phyloP scores from a whole-genome alignment of 2,329 filamentous ascomycete species.

The Knufia petricola region DNA sequence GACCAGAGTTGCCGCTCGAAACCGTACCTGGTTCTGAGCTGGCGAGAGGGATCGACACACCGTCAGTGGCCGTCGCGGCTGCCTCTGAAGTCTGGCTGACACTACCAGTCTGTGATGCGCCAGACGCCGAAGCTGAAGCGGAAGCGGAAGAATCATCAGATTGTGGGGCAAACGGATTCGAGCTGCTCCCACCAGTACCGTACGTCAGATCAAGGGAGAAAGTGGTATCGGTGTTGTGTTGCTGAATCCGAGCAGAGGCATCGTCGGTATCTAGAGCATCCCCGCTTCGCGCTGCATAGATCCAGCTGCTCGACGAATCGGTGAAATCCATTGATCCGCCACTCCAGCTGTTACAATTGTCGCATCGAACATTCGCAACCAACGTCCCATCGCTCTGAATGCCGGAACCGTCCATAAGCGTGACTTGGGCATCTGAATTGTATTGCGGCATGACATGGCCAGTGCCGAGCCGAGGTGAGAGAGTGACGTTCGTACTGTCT shows the following conservation, averaged over 20 bases:
- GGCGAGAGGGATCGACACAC: constrained; percentile 12
- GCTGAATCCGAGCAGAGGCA: constrained; percentile 32
- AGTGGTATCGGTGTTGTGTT: constrained; percentile 36
- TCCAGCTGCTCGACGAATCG: constrained; percentile 37
- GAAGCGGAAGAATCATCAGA: neutral
- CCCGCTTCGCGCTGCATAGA: constrained; percentile 41
- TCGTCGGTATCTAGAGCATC: constrained; percentile 40
- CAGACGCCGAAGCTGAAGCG: neutral
- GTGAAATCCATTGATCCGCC: constrained; percentile 45
- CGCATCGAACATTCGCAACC: constrained; percentile 48
- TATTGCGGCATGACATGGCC: constrained; percentile 37
- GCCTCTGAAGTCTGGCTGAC: neutral
- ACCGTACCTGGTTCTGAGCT: constrained; percentile 2
- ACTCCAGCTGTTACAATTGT: constrained; percentile 44
- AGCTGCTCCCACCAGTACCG: constrained; percentile 40
- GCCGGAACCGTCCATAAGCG: constrained; percentile 45
- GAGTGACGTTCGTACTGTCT: constrained; percentile 45
- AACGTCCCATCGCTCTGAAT: constrained; percentile 42
- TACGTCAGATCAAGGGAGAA: constrained; percentile 41
- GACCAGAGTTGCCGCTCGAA: constrained; percentile 7
- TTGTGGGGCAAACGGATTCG: constrained; percentile 26
- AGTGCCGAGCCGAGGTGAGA: constrained; percentile 43
- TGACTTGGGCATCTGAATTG: constrained; percentile 36
- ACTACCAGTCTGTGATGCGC: constrained; percentile 1
- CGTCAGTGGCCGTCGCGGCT: constrained; percentile 10